Evolutionary conservation across 441 rosid species (phyloP), one percentile per base, ranked within the genome.

Genomic region (Metrosideros polymorpha): DNA sequence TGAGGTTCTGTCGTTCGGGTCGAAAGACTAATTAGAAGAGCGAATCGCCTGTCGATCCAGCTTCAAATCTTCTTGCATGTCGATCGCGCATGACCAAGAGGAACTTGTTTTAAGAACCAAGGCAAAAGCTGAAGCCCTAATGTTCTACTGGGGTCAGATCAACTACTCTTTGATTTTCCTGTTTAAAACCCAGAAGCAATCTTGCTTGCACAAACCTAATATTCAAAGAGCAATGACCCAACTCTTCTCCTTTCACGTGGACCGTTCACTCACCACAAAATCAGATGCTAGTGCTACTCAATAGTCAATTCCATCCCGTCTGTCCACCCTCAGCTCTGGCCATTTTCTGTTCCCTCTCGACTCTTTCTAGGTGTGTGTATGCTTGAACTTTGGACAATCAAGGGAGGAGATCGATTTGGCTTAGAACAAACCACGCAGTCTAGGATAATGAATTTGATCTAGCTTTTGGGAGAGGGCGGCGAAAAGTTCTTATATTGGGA

Each of bases 401-500:
- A 63, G 25, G 43, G 43, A 32, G 25, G 71, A 30, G 71, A 59
- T 29, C 29, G 30, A n/a, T 57, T 59, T 29, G 71, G 71, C 22
- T 17, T 0, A 15, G 6, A 32, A 30, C 22, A 61, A 29, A 30
- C 30, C 22, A 15, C 3, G 22, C 10, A 0, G 39, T 17, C 39
- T 0, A 1, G 6, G 25, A 32, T 63, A 32, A 63, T 63, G 43
- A 32, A 1, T 32, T 18, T 4, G 76, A 32, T 63, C 17, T 32
- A 18, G 24, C 43, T 59, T 15, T 17, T 4, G 0, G 10, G 22
- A 6, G 0, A 59, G 9, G 19, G 66, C 1, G 5, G 1, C 3
- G 9, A 29, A 12, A 12, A 25, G 4, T 55, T 55, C 61, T 12
- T 10, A 9, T 3, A 6, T 12, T 57, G 3, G 13, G 8, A n/a